Evolutionary conservation across 768 basidiomycete species (phyloP), one percentile per base, ranked within the genome.

Genomic region (Clitopilus passeckerianus): DNA sequence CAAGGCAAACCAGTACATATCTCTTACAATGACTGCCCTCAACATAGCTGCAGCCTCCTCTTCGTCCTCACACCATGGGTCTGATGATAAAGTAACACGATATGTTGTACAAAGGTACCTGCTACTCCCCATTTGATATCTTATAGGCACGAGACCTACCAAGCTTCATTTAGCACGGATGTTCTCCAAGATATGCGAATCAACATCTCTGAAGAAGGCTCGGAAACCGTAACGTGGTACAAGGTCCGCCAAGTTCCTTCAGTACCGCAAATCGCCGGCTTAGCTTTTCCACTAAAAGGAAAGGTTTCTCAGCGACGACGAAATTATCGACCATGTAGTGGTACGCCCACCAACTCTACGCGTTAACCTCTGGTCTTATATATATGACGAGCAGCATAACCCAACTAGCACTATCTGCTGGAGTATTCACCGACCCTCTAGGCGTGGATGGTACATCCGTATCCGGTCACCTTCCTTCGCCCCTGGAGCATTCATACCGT

Each of bases 391-490:
- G 14, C 60, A 88, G 89, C 87, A 92, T 59, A 88, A 87, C 41
- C 78, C 82, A n/a, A 85, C 82, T 4, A 83, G 81, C 22, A 79
- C 80, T 0, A 69, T 90, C 1, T 79, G 81, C 58, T 93, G 91
- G 91, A 83, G 83, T 9, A 84, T 92, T 24, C 91, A 92, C 68
- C 83, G 86, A 5, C 91, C 91, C 0, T 50, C 46, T 5, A 84
- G 85, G 59, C 83, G 87, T 27, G 91, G 91, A 50, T 93, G 91
- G 91, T 93, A 93, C 70, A 85, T 93, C 60, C 87, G 87, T 43
- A 74, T 93, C 23, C 82, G 88, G 34, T 75, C 89, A 1, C 91
- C 91, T 0, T 65, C 77, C 4, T 92, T 91, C 62, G 87, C 89
- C 0, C 86, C 83, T 12, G 78, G 81, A 2, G 76, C 79, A 10